Percentiles rank a stretch among this genome's conserved stretches.
Evolutionary conservation across 2,329 filamentous ascomycete species (phyloP).

Genomic region (Xylariaceae sp.): DNA sequence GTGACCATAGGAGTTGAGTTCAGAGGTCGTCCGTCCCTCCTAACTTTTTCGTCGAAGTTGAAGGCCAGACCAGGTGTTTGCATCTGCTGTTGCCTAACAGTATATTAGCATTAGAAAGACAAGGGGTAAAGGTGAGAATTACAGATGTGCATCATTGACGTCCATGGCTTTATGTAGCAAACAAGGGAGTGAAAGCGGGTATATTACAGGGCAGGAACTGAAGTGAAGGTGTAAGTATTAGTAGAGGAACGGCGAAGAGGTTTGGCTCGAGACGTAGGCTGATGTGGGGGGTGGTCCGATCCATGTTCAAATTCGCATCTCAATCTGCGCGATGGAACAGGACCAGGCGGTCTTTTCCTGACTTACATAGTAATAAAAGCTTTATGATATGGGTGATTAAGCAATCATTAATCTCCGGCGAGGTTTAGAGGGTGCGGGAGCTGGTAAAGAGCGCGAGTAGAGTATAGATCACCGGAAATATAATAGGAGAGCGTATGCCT

Average conservation of each 20-base stretch:
- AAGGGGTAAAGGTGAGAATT: slow-evolving; percentile 42
- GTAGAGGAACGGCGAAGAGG: slow-evolving; percentile 45
- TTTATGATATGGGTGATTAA: slow-evolving; percentile 42
- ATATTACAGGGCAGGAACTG: slow-evolving; percentile 47
- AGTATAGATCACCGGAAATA: slow-evolving; percentile 31
- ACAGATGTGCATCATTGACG: slow-evolving; percentile 59
- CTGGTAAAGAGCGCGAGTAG: slow-evolving; percentile 44
- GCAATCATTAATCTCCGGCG: slow-evolving; percentile 39
- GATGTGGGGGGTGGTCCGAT: slow-evolving; percentile 34
- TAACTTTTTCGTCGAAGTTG: slow-evolving; percentile 54
- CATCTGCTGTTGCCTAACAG: slow-evolving; percentile 53
- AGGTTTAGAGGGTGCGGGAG: slow-evolving; percentile 33
- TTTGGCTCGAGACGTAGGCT: slow-evolving; percentile 36
- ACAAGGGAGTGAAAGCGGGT: slow-evolving; percentile 43
- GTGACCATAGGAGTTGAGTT: slow-evolving; percentile 51
- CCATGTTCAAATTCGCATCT: slow-evolving; percentile 34
- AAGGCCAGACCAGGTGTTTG: slow-evolving; percentile 57
- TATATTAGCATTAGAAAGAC: slow-evolving; percentile 44
- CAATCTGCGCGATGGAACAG: slow-evolving; percentile 46
- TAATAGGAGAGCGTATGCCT: slow-evolving; percentile 47
- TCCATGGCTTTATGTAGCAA: slow-evolving; percentile 53
- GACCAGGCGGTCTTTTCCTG: slow-evolving; percentile 40
- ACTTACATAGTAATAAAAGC: slow-evolving; percentile 50
- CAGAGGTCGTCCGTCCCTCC: slow-evolving; percentile 50
- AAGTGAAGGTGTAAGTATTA: slow-evolving; percentile 43